Percentiles rank a stretch among this genome's conserved stretches.
Conservation (phyloP, 2,329 filamentous ascomycete genomes). For the Macrophomina tecta region DNA sequence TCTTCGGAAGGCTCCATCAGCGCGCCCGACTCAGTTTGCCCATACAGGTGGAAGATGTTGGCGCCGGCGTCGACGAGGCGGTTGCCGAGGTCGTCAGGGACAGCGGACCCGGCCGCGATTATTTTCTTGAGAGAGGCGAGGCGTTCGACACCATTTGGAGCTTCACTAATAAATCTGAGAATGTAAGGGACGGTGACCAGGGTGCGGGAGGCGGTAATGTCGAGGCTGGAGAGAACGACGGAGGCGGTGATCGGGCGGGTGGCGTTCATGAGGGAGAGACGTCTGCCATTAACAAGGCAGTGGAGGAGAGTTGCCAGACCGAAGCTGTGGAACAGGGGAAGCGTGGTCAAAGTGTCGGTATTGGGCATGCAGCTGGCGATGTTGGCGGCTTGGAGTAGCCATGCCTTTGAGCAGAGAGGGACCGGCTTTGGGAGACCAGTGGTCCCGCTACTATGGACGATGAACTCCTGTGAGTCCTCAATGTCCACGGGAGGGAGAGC, state of each 20-base stretch:
- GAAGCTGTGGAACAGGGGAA: conserved; percentile 27
- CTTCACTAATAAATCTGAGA: conserved; percentile 68
- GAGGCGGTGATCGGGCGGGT: conserved; percentile 17
- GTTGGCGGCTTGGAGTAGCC: conserved; percentile 20
- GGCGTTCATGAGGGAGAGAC: conserved; percentile 11
- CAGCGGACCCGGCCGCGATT: conserved; percentile 63
- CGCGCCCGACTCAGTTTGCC: conserved; percentile 63
- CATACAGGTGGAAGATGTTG: conserved; percentile 60
- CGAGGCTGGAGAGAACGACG: not conserved
- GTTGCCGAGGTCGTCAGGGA: conserved; percentile 66
- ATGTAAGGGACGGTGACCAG: conserved; percentile 69
- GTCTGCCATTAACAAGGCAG: conserved; percentile 10
- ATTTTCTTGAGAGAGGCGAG: conserved; percentile 59
- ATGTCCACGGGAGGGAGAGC: not conserved
- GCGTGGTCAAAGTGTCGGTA: conserved; percentile 4
- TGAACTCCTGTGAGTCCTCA: conserved; percentile 10
- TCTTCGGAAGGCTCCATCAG: conserved; percentile 66
- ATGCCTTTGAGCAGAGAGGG: not conserved
- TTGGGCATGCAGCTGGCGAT: conserved; percentile 22
- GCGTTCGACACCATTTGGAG: conserved; percentile 59
- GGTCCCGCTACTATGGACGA: conserved; percentile 57
- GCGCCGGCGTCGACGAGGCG: conserved; percentile 59
- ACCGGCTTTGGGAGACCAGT: conserved; percentile 64
- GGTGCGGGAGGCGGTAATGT: conserved; percentile 32
- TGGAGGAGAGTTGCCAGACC: conserved; percentile 7